phyloP scores from a whole-genome alignment of 768 basidiomycete species.

The Suillus bovinus region DNA sequence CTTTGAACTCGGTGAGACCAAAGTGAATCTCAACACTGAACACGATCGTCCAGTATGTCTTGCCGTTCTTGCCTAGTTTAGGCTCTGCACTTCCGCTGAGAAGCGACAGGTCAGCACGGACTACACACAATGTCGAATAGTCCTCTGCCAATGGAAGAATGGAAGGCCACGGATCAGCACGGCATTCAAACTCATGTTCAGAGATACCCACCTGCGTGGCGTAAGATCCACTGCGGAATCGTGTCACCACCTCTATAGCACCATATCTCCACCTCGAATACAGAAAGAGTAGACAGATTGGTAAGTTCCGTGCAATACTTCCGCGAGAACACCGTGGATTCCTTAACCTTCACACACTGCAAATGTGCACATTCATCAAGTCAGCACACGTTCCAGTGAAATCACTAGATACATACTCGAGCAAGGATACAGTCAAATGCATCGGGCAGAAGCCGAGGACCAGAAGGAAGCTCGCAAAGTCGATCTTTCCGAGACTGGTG shows the following conservation, averaged over 20 bases:
- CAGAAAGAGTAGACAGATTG: conserved; percentile 69
- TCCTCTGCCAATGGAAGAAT: conserved; percentile 42
- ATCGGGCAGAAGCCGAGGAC: conserved; percentile 75
- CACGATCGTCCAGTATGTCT: conserved; percentile 81
- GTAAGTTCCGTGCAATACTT: conserved; percentile 85
- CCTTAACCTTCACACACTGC: conserved; percentile 74
- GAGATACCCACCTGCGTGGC: conserved; percentile 41
- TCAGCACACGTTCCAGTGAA: conserved; percentile 13
- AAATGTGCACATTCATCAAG: conserved; percentile 5
- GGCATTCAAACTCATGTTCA: conserved; percentile 1
- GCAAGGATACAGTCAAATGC: conserved; percentile 82
- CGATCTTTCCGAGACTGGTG: conserved; percentile 63
- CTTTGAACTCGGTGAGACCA: conserved; percentile 79
- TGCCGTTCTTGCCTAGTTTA: conserved; percentile 62
- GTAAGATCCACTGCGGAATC: conserved; percentile 73
- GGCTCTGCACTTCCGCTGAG: conserved; percentile 70
- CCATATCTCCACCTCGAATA: conserved; percentile 86
- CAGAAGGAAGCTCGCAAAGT: conserved; percentile 74
- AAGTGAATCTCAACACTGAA: conserved; percentile 86
- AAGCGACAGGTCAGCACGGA: conserved; percentile 75
- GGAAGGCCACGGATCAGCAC: conserved; percentile 7
- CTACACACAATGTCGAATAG: conserved; percentile 77
- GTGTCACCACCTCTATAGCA: conserved; percentile 76
- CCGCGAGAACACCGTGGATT: conserved; percentile 77
- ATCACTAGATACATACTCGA: conserved; percentile 44